phyloP scores from a whole-genome alignment of 441 rosid genomes.

The Rhodomyrtus psidioides region DNA sequence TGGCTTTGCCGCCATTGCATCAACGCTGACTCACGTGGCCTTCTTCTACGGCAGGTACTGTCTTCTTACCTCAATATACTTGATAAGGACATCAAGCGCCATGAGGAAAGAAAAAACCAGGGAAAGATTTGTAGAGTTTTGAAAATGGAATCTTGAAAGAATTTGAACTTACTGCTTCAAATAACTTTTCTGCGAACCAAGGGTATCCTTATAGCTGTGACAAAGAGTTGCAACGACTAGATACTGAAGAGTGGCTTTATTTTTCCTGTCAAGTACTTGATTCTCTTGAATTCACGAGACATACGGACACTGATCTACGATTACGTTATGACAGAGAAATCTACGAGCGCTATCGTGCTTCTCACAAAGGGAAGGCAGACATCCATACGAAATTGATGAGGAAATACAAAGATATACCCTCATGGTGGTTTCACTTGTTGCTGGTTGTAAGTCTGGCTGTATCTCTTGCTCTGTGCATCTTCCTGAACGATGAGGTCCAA shows the following conservation, averaged over 20 bases:
- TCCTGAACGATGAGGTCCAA: conserved; percentile 62
- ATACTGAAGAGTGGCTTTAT: no score
- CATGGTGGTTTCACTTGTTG: conserved; percentile 76
- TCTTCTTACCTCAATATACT: not conserved
- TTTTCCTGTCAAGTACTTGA: no score
- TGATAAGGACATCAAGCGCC: no score
- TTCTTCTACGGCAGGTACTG: conserved; percentile 81
- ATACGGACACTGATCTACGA: not conserved
- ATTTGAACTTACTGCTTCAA: no score
- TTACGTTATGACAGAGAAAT: conserved; percentile 48
- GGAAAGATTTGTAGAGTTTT: no score
- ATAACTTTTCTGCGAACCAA: no score
- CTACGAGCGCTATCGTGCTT: conserved; percentile 41
- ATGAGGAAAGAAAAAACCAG: no score
- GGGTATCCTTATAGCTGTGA: no score
- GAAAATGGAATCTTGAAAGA: no score
- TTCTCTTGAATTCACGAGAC: not conserved
- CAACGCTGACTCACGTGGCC: conserved; percentile 77
- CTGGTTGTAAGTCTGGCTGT: conserved; percentile 33
- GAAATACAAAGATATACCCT: conserved; percentile 74
- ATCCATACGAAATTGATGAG: conserved; percentile 73
- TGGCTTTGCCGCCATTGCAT: conserved; percentile 78
- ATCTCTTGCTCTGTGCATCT: conserved; percentile 46
- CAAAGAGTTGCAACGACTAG: no score
- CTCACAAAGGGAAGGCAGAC: conserved; percentile 60